Percentiles rank a stretch among this genome's conserved stretches.
phyloP scores from a whole-genome alignment of 78 protist species.

The Polysphondylium violaceum region DNA sequence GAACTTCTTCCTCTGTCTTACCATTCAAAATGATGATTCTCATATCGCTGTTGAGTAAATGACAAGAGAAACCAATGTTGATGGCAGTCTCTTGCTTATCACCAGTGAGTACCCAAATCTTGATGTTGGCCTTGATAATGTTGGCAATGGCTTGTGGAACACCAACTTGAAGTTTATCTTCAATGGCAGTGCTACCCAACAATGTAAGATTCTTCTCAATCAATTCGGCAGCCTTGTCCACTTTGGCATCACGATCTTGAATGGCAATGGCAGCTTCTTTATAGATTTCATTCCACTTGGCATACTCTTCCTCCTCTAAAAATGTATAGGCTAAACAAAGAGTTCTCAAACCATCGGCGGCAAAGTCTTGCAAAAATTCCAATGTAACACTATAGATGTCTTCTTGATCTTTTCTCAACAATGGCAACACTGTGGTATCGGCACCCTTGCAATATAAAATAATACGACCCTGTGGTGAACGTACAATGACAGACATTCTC shows the following conservation, averaged over 20 bases:
- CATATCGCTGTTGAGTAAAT: slow-evolving; percentile 73
- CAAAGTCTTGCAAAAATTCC: slow-evolving; percentile 70
- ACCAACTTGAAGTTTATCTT: slow-evolving; percentile 95
- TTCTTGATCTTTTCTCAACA: slow-evolving; percentile 46
- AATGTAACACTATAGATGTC: slow-evolving; percentile 14
- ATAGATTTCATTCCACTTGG: slow-evolving; percentile 48
- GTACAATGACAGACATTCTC: slow-evolving; percentile 93
- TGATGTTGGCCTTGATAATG: slow-evolving; percentile 82
- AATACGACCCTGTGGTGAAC: slow-evolving; percentile 77
- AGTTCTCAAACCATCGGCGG: slow-evolving; percentile 92
- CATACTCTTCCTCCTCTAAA: slow-evolving; percentile 72
- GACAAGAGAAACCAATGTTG: slow-evolving; percentile 94
- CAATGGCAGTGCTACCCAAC: slow-evolving; percentile 94
- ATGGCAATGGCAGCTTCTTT: slow-evolving; percentile 66
- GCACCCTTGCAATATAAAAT: slow-evolving; percentile 91
- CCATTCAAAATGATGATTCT: slow-evolving; percentile 71
- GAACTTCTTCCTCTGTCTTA: slow-evolving; percentile 56
- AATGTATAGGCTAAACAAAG: slow-evolving; percentile 83
- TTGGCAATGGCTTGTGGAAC: slow-evolving; percentile 89
- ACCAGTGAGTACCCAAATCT: slow-evolving; percentile 94
- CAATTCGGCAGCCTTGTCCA: slow-evolving; percentile 60
- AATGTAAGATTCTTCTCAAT: slow-evolving; percentile 87
- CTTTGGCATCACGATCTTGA: slow-evolving; percentile 74
- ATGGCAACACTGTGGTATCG: slow-evolving; percentile 80
- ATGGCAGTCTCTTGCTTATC: slow-evolving; percentile 97